Evolutionary conservation across 805 yeast genomes (phyloP), one percentile per base, ranked within the genome.

Genomic region (Scheffersomyces stipitis): DNA sequence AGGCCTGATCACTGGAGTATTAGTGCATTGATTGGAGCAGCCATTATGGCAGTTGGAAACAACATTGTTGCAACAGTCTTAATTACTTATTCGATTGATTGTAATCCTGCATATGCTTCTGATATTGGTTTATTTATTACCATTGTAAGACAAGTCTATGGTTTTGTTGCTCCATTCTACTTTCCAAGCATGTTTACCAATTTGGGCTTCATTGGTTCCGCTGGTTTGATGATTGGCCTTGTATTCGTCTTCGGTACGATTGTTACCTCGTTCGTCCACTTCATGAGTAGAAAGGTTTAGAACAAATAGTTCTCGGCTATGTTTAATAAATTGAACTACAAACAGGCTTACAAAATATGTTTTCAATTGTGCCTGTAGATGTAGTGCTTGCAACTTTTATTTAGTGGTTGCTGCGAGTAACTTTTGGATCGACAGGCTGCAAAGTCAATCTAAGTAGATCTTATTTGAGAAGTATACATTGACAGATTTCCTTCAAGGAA

Each of bases 141-240:
- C 16, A 27, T 52, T 15, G 29, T 51, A 17, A 38, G 61, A 28
- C 58, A 52, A 24, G 18, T 36, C 6, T 42, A 44, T 31, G 60
- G 57, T 10, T 55, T 55, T 28, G 40, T 52, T 18, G 60, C 56
- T 10, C 61, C 61, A n/a, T 55, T 55, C 41, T 55, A 51, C 40
- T 55, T 55, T 33, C 60, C 60, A 5, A 27, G 30, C 8, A 54
- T 55, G 59, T 45, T 55, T 31, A 44, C 36, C 6, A 48, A 40
- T 30, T 24, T 54, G 8, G 51, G 49, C 6, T 20, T 20, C 10
- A 10, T 7, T 7, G 9, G 5, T 30, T 30, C 31, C 15, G 29
- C 14, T 13, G 15, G 29, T 14, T 14, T 26, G 15, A n/a, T 26
- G 29, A 8, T 7, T 20, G 24, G 24, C 7, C 24, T 20, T 20